These are phyloP conservation scores for Phytophthora niederhauseri DNA, from an alignment of 352 stramenopile genomes.

Conservation along the genomic window DNA sequence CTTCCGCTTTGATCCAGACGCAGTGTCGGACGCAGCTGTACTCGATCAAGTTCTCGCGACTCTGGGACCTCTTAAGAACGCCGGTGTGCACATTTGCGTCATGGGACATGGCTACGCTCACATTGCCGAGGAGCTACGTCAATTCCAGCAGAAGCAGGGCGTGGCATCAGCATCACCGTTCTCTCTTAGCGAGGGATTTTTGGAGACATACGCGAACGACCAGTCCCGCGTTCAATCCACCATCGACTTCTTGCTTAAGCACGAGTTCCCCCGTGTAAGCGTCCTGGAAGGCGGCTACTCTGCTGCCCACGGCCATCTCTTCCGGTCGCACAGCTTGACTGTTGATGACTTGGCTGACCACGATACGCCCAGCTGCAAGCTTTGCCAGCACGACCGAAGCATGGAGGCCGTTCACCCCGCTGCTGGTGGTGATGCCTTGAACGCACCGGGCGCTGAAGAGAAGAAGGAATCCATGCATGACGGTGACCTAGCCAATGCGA, in stretches of 20 bases:
- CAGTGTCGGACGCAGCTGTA: conserved; percentile 52
- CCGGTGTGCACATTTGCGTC: conserved; percentile 73
- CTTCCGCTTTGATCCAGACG: conserved; percentile 78
- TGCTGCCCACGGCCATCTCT: conserved; percentile 57
- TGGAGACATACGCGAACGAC: conserved; percentile 72
- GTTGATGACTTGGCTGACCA: conserved; percentile 80
- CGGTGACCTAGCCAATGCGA: conserved; percentile 8
- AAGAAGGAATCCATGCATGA: conserved; percentile 24
- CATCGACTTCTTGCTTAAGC: conserved; percentile 75
- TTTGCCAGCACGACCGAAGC: conserved; percentile 65
- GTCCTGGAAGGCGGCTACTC: conserved; percentile 78
- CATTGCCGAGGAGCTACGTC: conserved; percentile 61
- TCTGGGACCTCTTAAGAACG: conserved; percentile 63
- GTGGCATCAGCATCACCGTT: conserved; percentile 47
- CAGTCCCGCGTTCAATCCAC: conserved; percentile 69
- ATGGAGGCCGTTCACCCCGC: conserved; percentile 17
- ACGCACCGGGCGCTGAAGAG: conserved; percentile 2
- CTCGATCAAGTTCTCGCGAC: conserved; percentile 75
- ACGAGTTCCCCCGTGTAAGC: conserved; percentile 76
- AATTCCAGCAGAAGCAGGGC: conserved; percentile 38
- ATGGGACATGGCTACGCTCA: conserved; percentile 82
- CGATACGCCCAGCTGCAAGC: conserved; percentile 57
- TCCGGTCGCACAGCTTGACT: conserved; percentile 55
- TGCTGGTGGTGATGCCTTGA: neutral
- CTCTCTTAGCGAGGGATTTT: conserved; percentile 55